A percentile compares a stretch with the other conserved stretches of the same genome.
phyloP scores from a whole-genome alignment of 208 protist species.

The Leishmania gerbilli region DNA sequence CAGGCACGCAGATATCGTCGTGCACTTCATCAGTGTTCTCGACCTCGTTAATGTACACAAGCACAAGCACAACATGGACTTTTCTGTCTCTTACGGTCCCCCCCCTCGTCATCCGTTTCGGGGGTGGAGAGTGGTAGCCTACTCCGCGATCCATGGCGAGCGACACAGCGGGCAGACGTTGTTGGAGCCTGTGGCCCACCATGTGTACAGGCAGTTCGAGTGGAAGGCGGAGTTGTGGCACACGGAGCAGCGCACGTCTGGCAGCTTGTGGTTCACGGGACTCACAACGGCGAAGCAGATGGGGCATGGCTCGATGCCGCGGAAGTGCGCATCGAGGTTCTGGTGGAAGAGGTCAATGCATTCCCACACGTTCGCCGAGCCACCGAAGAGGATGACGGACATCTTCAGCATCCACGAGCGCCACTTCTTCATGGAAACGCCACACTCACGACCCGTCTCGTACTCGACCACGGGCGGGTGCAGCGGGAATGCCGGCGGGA shows the following conservation, averaged over 20 bases:
- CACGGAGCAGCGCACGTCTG: constrained; percentile 83
- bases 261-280: constrained; percentile 74
- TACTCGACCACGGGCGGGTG: constrained; percentile 51
- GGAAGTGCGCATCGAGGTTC: constrained; percentile 92
- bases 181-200: constrained; percentile 86
- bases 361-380: constrained; percentile 78
- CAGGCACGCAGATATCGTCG: not conserved
- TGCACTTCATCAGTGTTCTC: not conserved
- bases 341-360: constrained; percentile 86
- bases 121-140: not conserved
- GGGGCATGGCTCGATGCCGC: constrained; percentile 88
- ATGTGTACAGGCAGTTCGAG: constrained; percentile 86
- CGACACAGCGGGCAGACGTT: constrained; percentile 91
- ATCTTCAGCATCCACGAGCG: constrained; percentile 91
- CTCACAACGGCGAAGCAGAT: constrained; percentile 93
- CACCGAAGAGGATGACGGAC: constrained; percentile 84
- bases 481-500: constrained; percentile 79
- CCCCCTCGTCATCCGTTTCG: not conserved
- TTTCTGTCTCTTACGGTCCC: not conserved
- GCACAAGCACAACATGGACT: not conserved
- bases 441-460: constrained; percentile 62
- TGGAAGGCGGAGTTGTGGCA: constrained; percentile 91
- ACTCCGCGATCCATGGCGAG: constrained; percentile 80
- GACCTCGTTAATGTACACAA: not conserved
- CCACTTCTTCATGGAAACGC: constrained; percentile 81